Base-by-base conservation (phyloP, 805 yeast genomes). In the Wickerhamiella qilinensis region DNA sequence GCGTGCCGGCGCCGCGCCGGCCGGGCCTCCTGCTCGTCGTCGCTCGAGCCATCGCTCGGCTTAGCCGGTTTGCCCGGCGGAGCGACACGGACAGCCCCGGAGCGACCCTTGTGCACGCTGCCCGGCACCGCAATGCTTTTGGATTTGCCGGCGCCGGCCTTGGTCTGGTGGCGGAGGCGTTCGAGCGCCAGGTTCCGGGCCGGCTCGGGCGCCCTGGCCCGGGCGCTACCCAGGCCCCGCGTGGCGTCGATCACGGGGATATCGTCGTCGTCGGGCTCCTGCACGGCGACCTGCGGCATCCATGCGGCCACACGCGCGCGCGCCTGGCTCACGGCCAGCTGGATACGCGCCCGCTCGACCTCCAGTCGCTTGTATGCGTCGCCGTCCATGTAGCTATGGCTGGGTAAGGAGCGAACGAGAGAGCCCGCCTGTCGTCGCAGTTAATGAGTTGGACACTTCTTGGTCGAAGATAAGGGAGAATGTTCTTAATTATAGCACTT, bases 341-440 rank as follows among this genome's bases (percentile, higher is more conserved):
- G 33, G 1, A 48, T 24, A 20, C 40, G 39, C 6, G 51, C 51
- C 6, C 51, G 35, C 25, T 47, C 52, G 1, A 44, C 37, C 12
- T 48, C 51, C 3, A 48, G 44, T 25, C 37, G 28, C 20, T 43
- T 40, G 30, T 46, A 46, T 22, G 30, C 37, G n/a, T 35, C 38
- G 16, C 21, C 18, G n/a, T 20, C 11, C 34, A 29, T 29, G 21
- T 4, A 20, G n/a, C n/a, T n/a, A n/a, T n/a, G n/a, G n/a, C n/a
- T n/a, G n/a, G n/a, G n/a, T n/a, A n/a, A n/a, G n/a, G 8, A 20
- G 15, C 18, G 18, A 20, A 21, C 14, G 12, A 11, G 20, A 16
- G 6, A 14, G 17, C 12, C 7, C 12, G 20, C 9, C 12, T 14
- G 14, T 24, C 16, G 19, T 20, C 14, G 28, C 28, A 11, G 35